Percentiles rank a stretch among this genome's conserved stretches.
Evolutionary conservation across 495 filamentous ascomycete species (phyloP).

Genomic region (Aspergillus olivimuriae): DNA sequence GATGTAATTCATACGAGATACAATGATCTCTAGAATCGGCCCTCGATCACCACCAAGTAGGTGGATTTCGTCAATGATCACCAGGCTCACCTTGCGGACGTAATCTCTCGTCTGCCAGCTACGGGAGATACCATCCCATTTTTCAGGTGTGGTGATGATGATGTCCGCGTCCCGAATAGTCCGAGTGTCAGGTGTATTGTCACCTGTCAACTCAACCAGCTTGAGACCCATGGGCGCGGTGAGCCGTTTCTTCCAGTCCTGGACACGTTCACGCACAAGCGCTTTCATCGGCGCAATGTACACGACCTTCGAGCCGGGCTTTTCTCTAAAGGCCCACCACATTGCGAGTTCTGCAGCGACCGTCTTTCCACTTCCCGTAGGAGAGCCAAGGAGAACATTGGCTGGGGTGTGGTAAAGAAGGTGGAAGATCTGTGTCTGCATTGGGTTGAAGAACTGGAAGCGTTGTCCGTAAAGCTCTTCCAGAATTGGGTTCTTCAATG

Average conservation of each 20-base stretch:
- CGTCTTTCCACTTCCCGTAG: conserved; percentile 95
- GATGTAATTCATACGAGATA: conserved; percentile 99
- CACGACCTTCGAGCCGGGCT: conserved; percentile 93
- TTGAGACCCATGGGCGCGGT: conserved; percentile 78
- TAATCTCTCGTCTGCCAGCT: conserved; percentile 97
- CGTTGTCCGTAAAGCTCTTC: conserved; percentile 83
- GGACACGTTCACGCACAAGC: conserved; percentile 90
- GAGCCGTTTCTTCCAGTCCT: conserved; percentile 88
- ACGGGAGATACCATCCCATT: conserved; percentile 99
- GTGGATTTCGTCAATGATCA: conserved; percentile 99
- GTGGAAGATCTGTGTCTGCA: conserved; percentile 99
- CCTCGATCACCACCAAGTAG: conserved; percentile 91
- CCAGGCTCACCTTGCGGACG: conserved; percentile 87
- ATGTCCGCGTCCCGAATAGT: conserved; percentile 94
- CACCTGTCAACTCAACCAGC: conserved; percentile 93
- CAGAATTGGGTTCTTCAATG: conserved; percentile 78
- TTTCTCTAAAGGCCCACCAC: conserved; percentile 99
- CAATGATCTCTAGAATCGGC: conserved; percentile 97
- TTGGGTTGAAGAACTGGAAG: conserved; percentile 96
- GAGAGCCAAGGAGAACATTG: conserved; percentile 94
- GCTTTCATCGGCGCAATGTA: conserved; percentile 99
- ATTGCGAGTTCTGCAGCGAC: conserved; percentile 95
- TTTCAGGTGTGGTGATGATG: conserved; percentile 97
- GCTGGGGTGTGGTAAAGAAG: conserved; percentile 83
- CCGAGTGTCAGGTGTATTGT: conserved; percentile 94